Base-by-base conservation (phyloP, 2,329 filamentous ascomycete genomes). In the Trichoderma sp. region DNA sequence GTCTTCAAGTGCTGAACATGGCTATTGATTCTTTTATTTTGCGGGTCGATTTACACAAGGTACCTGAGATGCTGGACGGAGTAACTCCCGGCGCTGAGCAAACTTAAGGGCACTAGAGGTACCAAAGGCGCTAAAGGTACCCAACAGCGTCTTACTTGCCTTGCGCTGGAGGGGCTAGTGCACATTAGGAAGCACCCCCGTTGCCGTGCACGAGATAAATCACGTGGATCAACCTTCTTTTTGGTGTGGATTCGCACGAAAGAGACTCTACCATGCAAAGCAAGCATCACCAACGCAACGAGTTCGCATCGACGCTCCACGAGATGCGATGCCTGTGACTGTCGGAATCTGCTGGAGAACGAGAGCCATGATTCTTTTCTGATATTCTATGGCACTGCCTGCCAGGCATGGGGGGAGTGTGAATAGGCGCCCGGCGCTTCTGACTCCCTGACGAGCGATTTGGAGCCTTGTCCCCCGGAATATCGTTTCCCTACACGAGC, bases 401-500 rank as follows among this genome's bases (percentile, higher is more conserved):
- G 20, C 6, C 36, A 6, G 26, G 15, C 20, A 11, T 20, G 17
- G 68, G 15, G 68, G n/a, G 12, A 39, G 57, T 34, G 39, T 28
- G 66, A 47, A 53, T 13, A 20, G 34, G 64, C 15, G 47, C 4
- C 17, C 28, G 57, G 57, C 17, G 36, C 28, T 62, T 13, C 32
- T 43, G 36, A 59, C 66, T 32, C 66, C 66, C 30, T 50, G 66
- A 69, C 66, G 66, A 69, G 66, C 66, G 66, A 69, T 69, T 69
- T 69, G 66, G 39, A 69, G 57, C 57, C 57, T 62, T 50, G 17
- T 50, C 28, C 34, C 55, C 53, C 26, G 57, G 57, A 69, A 62
- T 53, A 50, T 47, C 57, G 57, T 53, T 69, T 69, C 43, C 28
- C 57, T 69, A 50, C 57, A 53, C 55, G 66, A 69, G 66, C 57